phyloP scores from a whole-genome alignment of 768 basidiomycete genomes.

The Russula sp. region DNA sequence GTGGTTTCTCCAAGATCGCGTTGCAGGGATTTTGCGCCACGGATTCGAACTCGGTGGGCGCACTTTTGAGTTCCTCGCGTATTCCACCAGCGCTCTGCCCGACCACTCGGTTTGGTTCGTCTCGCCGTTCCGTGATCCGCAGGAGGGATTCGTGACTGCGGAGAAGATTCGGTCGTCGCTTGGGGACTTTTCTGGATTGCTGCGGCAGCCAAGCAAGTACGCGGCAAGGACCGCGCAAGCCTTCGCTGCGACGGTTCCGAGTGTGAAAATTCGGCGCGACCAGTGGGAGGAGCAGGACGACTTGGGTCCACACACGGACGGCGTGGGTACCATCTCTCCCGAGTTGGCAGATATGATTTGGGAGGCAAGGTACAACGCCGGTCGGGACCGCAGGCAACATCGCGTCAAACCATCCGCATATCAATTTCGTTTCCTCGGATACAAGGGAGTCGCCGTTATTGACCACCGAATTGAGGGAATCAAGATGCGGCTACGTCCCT shows the following conservation, averaged over 20 bases:
- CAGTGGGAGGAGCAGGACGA: slow-evolving; percentile 64
- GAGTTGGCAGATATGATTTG: slow-evolving; percentile 54
- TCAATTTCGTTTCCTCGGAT: slow-evolving; percentile 51
- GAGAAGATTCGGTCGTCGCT: slow-evolving; percentile 51
- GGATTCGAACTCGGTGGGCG: slow-evolving; percentile 69
- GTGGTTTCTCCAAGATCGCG: slow-evolving; percentile 36
- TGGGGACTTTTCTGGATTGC: slow-evolving; percentile 53
- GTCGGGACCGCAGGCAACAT: neutral
- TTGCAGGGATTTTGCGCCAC: slow-evolving; percentile 36
- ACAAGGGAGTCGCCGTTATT: slow-evolving; percentile 71
- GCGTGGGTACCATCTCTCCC: slow-evolving; percentile 64
- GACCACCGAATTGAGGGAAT: slow-evolving; percentile 50
- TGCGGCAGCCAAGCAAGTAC: slow-evolving; percentile 57
- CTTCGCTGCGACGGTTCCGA: slow-evolving; percentile 73
- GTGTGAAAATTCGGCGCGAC: slow-evolving; percentile 43
- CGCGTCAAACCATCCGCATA: slow-evolving; percentile 43
- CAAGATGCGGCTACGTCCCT: slow-evolving; percentile 59
- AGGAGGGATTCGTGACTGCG: slow-evolving; percentile 42
- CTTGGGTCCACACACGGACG: slow-evolving; percentile 39
- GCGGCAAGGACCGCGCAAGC: slow-evolving; percentile 81
- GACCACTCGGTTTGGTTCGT: slow-evolving; percentile 82
- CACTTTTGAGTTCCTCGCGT: slow-evolving; percentile 72
- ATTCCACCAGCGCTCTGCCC: slow-evolving; percentile 68
- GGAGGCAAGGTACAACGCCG: slow-evolving; percentile 40
- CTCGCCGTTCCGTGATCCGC: slow-evolving; percentile 46